Conservation (phyloP, 2,329 filamentous ascomycete genomes). For the Aspergillus pseudoterreus region DNA sequence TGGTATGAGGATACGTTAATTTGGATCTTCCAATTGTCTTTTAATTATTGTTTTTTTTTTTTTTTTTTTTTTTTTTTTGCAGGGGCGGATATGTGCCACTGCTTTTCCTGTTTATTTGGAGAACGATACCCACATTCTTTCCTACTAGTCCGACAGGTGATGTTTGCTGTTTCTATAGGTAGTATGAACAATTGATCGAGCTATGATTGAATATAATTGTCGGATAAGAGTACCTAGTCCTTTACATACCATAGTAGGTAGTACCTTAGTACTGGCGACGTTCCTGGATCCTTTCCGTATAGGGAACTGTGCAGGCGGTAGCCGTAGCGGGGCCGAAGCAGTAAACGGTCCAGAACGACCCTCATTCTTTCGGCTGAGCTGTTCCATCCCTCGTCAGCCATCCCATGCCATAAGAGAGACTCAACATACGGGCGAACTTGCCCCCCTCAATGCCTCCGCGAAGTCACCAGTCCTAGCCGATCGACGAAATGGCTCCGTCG, state of each 20-base stretch:
- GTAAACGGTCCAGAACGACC: too few species aligned
- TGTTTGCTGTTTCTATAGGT: not conserved
- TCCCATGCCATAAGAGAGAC: constrained; percentile 8
- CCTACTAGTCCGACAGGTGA: constrained; percentile 2
- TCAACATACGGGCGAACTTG: constrained; percentile 3
- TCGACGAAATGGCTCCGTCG: constrained; percentile 11
- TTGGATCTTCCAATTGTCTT: not conserved
- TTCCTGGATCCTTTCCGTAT: too few species aligned
- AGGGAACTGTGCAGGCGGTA: too few species aligned
- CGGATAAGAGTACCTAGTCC: too few species aligned
- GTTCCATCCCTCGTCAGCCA: not conserved
- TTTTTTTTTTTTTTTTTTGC: constrained; percentile 1
- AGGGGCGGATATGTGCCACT: constrained; percentile 3
- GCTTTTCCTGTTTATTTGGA: constrained; percentile 16
- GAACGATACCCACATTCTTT: constrained; percentile 34
- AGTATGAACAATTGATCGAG: too few species aligned
- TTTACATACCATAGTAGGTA: too few species aligned
- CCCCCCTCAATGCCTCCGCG: constrained; percentile 1
- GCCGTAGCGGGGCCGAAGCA: too few species aligned
- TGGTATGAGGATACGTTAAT: constrained; percentile 17
- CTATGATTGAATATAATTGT: too few species aligned
- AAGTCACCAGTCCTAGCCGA: too few species aligned
- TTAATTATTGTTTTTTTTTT: not conserved
- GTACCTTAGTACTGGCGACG: too few species aligned
- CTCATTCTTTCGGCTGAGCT: too few species aligned